These are phyloP conservation scores for Haplosporangium sp. DNA, from an alignment of 371 early-diverging fungal genomes.

Conservation along the genomic window DNA sequence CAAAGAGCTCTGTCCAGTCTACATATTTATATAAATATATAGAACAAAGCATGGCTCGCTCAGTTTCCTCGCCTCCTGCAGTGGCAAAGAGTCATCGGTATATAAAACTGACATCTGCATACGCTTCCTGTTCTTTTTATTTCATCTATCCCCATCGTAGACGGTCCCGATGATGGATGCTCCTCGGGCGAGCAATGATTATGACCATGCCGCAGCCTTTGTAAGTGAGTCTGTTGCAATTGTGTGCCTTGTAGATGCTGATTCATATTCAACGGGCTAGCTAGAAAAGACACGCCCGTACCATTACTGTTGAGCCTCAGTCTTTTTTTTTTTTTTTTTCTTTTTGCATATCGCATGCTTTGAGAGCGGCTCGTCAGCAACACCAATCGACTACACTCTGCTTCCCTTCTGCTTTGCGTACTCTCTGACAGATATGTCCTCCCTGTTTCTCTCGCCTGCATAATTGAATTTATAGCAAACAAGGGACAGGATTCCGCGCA, in stretches of 20 bases:
- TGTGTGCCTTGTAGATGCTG: conserved; percentile 6
- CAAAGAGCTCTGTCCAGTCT: too few species aligned
- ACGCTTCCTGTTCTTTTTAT: too few species aligned
- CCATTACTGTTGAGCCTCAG: not conserved
- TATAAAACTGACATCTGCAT: too few species aligned
- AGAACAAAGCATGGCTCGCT: too few species aligned
- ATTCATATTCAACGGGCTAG: not conserved
- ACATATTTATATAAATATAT: too few species aligned
- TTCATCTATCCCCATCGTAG: too few species aligned
- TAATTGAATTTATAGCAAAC: conserved; percentile 1
- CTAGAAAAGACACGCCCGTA: not conserved
- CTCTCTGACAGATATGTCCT: not conserved
- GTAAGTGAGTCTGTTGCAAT: conserved; percentile 2
- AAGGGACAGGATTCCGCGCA: conserved; percentile 8
- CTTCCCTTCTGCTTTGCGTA: not conserved
- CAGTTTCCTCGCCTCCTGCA: too few species aligned
- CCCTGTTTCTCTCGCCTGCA: not conserved
- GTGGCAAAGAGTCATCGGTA: too few species aligned
- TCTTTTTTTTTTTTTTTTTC: not conserved
- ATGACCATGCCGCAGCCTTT: conserved; percentile 6
- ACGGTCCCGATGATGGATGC: too few species aligned
- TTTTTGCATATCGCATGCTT: not conserved
- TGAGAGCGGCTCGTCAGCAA: too few species aligned
- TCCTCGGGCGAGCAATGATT: too few species aligned
- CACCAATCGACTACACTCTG: too few species aligned